Conservation (phyloP, 1,139 yeast species). For the Kurtzmaniella quercitrusa region DNA sequence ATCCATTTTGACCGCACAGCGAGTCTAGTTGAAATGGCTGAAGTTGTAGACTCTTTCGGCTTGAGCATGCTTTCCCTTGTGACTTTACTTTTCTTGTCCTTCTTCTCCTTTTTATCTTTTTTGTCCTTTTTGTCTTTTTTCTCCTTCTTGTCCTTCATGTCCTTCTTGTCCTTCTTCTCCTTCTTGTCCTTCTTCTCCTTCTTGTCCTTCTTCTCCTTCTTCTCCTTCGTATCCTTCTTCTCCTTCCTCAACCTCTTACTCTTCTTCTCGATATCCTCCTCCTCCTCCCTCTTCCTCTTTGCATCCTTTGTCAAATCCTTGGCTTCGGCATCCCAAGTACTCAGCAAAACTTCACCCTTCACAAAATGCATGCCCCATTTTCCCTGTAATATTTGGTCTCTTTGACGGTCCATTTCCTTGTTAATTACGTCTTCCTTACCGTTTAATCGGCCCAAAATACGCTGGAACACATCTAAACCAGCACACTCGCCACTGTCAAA, state of each 20-base stretch:
- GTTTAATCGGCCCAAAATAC: constrained; percentile 80
- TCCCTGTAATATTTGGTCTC: constrained; percentile 66
- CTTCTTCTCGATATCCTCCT: constrained; percentile 24
- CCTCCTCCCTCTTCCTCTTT: constrained; percentile 23
- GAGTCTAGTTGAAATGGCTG: constrained; percentile 53
- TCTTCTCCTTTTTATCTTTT: constrained; percentile 7
- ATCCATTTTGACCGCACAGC: constrained; percentile 86
- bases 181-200: constrained; percentile 13
- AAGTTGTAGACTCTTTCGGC: constrained; percentile 25
- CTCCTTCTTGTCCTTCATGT: constrained; percentile 15
- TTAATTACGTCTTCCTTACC: constrained; percentile 62
- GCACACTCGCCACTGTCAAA: constrained; percentile 77
- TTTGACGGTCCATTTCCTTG: constrained; percentile 60
- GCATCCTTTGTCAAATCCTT: constrained; percentile 10
- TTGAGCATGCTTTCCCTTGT: constrained; percentile 37
- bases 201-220: constrained; percentile 14
- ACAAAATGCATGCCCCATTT: constrained; percentile 87
- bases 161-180: constrained; percentile 17
- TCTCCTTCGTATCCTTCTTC: constrained; percentile 17
- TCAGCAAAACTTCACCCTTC: constrained; percentile 73
- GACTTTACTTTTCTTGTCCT: constrained; percentile 8
- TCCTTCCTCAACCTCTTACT: constrained; percentile 21
- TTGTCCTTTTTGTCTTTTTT: constrained; percentile 7
- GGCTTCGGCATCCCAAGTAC: constrained; percentile 69
- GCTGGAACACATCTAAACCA: constrained; percentile 90